A percentile compares a stretch with the other conserved stretches of the same genome.
phyloP scores from a whole-genome alignment of 148 eudicot genomes.

The Suaeda aralocaspica region DNA sequence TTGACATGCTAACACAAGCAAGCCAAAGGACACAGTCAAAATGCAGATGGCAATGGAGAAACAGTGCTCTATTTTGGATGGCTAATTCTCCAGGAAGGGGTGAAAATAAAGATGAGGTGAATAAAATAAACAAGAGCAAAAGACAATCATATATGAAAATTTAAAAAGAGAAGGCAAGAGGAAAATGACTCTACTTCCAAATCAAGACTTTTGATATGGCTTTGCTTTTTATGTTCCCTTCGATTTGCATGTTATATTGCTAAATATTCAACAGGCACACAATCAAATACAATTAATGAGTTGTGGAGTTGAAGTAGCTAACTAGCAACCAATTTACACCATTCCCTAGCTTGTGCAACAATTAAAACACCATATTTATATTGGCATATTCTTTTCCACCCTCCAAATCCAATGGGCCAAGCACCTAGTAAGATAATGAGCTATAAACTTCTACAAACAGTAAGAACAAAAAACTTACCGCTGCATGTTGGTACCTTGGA shows the following conservation, averaged over 20 bases:
- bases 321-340: too few relatives aligned
- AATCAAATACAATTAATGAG: not conserved
- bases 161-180: not conserved
- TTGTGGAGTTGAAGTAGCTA: too few relatives aligned
- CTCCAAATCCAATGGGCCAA: not conserved
- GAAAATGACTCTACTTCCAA: not conserved
- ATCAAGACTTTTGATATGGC: not conserved
- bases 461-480: constrained; percentile 50
- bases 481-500: constrained; percentile 92
- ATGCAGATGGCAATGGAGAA: not conserved
- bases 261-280: not conserved
- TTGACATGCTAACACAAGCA: too few relatives aligned
- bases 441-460: not conserved
- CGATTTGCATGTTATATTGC: not conserved
- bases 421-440: not conserved
- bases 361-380: not conserved
- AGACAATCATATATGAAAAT: not conserved
- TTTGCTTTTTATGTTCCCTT: not conserved
- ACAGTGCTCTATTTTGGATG: not conserved
- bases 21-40: too few relatives aligned
- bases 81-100: not conserved
- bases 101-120: not conserved
- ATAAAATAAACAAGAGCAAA: not conserved
- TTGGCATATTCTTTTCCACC: not conserved
- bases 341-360: not conserved